phyloP scores from a whole-genome alignment of 1,139 yeast genomes.

The Geotrichum citri-aurantii region DNA sequence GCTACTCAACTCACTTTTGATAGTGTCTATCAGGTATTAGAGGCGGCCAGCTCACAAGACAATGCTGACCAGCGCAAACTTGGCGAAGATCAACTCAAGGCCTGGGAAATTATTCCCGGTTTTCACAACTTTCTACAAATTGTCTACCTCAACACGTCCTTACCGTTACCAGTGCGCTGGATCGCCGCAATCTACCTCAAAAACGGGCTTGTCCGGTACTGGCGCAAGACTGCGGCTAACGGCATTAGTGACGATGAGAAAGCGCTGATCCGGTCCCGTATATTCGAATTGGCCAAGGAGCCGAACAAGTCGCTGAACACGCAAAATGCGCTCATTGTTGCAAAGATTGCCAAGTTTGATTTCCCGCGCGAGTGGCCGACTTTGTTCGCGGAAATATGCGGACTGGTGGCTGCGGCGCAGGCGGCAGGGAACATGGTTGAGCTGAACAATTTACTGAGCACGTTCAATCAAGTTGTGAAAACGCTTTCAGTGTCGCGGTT shows the following conservation, averaged over 20 bases:
- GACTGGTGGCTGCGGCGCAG: conserved; percentile 42
- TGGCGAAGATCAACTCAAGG: conserved; percentile 64
- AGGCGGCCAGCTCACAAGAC: conserved; percentile 50
- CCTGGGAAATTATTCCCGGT: conserved; percentile 62
- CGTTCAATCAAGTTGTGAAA: conserved; percentile 73
- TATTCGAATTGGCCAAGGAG: conserved; percentile 60
- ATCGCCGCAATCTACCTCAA: conserved; percentile 81
- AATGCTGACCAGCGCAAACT: conserved; percentile 45
- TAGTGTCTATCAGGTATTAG: conserved; percentile 31
- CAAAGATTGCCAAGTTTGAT: conserved; percentile 73
- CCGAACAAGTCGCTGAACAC: conserved; percentile 65
- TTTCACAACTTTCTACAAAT: conserved; percentile 54
- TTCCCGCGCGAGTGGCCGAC: conserved; percentile 86
- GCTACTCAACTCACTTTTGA: conserved; percentile 3
- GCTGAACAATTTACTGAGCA: conserved; percentile 56
- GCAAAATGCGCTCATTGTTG: conserved; percentile 79
- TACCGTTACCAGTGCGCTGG: conserved; percentile 70
- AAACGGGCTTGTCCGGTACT: conserved; percentile 75
- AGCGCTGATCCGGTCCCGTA: conserved; percentile 48
- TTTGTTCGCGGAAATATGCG: conserved; percentile 59
- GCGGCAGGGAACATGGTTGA: conserved; percentile 44
- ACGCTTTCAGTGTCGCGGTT: conserved; percentile 67
- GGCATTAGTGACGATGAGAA: conserved; percentile 69
- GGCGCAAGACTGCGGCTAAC: conserved; percentile 62
- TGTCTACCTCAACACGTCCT: conserved; percentile 53